Percentiles rank a stretch among this genome's conserved stretches.
Conservation (phyloP, 257 asterid species). For the Solanum clarkiae region DNA sequence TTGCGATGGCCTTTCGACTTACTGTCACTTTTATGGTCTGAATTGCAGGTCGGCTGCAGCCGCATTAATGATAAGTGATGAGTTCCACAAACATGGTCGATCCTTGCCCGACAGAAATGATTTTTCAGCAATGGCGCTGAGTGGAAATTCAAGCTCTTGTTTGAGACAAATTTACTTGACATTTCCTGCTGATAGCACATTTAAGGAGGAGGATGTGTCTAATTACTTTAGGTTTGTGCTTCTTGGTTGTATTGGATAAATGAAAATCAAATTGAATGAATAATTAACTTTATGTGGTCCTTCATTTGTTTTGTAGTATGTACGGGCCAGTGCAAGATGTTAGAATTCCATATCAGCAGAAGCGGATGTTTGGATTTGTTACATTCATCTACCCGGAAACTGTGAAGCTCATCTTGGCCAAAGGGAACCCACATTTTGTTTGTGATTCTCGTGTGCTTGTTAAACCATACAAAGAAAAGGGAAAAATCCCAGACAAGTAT, state of each 20-base stretch:
- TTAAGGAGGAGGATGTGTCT: conserved; percentile 87
- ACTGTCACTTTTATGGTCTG: neutral
- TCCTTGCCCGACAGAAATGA: conserved; percentile 30
- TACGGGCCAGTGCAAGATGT: conserved; percentile 67
- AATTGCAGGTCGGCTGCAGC: conserved; percentile 24
- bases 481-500: conserved; percentile 68
- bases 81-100: conserved; percentile 22
- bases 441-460: conserved; percentile 51
- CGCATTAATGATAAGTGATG: conserved; percentile 21
- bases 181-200: conserved; percentile 84
- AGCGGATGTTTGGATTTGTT: conserved; percentile 90
- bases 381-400: conserved; percentile 55
- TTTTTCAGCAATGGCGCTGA: conserved; percentile 40
- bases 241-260: neutral
- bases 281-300: neutral
- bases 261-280: neutral
- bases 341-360: conserved; percentile 59
- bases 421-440: conserved; percentile 65
- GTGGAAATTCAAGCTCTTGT: conserved; percentile 39
- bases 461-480: conserved; percentile 59
- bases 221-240: conserved; percentile 57
- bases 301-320: conserved; percentile 29
- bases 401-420: conserved; percentile 43
- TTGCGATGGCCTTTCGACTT: neutral
- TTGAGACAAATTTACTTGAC: conserved; percentile 78